Evolutionary conservation across 129 eudicot genomes (phyloP), one percentile per base, ranked within the genome.

Genomic region (Flaveria ramosissima): DNA sequence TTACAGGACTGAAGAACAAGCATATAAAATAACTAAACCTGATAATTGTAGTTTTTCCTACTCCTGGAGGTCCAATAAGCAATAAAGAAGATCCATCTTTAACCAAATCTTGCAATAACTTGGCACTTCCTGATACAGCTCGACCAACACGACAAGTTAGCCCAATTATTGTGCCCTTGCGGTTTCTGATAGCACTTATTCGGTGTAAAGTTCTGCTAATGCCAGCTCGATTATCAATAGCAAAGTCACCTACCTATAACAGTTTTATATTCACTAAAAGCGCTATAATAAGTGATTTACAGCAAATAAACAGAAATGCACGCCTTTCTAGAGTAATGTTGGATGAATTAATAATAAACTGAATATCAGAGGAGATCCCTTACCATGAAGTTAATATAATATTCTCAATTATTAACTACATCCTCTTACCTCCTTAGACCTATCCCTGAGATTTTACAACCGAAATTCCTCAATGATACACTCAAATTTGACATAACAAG

Each of bases 31-130:
- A 61, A 43, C 27, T 43, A 61, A n/a, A 92, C 98, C 98, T 93
- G 78, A 93, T 93, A 75, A 93, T 89, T 10, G 98, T 93, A 56
- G 97, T 89, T 82, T 93, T 93, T 15, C 98, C 98, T 12, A 91
- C 98, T 78, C 98, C 98, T 17, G 98, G 98, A 83, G 98, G 98
- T 56, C 97, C 98, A 41, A 93, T 93, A 21, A 93, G 93, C 85
- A 93, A 76, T 79, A 93, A 83, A 9, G 98, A 93, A 83, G 96
- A 88, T 23, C 98, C 98, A 72, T 89, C 96, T 67, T 89, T 89
- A 57, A 93, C 87, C 80, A 93, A 85, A 85, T 93, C 98, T 64
- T 91, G 80, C 86, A 93, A 76, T 68, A 84, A 82, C 71, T 84
- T 88, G 39, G 98, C 98, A 87, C 97, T 93, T 71, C 98, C 98